Percentiles rank a stretch among this genome's conserved stretches.
Conservation (phyloP, 495 filamentous ascomycete species). For the Xylaria bambusicola region DNA sequence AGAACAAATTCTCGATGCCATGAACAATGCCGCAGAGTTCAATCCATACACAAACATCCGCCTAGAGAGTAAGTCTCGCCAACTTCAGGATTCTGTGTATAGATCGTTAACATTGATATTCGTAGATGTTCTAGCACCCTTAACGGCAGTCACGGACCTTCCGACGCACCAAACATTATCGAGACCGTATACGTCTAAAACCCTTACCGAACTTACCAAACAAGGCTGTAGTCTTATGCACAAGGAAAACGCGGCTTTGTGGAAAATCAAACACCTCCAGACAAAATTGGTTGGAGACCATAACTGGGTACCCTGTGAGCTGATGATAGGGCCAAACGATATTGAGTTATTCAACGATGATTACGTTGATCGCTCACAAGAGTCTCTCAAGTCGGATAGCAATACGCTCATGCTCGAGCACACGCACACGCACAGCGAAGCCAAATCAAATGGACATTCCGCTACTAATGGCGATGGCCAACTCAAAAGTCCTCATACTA, state of each 20-base stretch:
- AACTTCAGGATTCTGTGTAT: neutral
- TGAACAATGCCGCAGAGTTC: conserved; percentile 69
- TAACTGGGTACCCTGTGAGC: conserved; percentile 73
- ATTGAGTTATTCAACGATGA: conserved; percentile 50
- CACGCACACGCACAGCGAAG: conserved; percentile 17
- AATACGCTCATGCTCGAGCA: conserved; percentile 21
- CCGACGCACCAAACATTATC: conserved; percentile 81
- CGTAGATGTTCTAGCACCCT: conserved; percentile 79
- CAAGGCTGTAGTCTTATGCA: conserved; percentile 70
- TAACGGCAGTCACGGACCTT: conserved; percentile 84
- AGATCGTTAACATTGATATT: conserved; percentile 23
- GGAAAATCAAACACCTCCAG: conserved; percentile 75
- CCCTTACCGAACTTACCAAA: conserved; percentile 74
- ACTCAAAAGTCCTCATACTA: conserved; percentile 1
- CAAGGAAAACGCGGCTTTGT: conserved; percentile 72
- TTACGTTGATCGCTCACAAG: conserved; percentile 26
- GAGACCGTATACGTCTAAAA: conserved; percentile 76
- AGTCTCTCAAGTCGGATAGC: conserved; percentile 25
- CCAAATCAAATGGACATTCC: conserved; percentile 9
- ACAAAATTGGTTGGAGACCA: conserved; percentile 78
- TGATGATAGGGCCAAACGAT: conserved; percentile 59
- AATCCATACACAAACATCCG: conserved; percentile 82
- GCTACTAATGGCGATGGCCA: conserved; percentile 14
- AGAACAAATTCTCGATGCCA: conserved; percentile 59
- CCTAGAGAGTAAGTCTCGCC: conserved; percentile 69